These are phyloP conservation scores for Dinochytrium kinnereticum DNA, from an alignment of 371 early-diverging fungal genomes.

Conservation along the genomic window DNA sequence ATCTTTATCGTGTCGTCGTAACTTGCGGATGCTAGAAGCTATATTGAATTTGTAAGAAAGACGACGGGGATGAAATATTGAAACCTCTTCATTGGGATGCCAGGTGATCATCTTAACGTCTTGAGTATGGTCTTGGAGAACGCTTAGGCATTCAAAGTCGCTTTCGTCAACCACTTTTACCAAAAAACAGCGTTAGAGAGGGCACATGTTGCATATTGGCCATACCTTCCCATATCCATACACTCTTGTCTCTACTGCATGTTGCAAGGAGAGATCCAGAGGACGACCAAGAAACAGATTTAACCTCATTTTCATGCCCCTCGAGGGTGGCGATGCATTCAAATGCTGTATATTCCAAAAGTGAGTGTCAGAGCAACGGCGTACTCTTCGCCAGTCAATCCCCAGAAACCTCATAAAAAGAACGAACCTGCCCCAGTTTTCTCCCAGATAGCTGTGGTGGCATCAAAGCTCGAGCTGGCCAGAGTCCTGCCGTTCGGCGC, in stretches of 20 bases:
- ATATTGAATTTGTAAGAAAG: background rate
- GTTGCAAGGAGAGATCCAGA: constrained; percentile 87
- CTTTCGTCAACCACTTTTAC: constrained; percentile 64
- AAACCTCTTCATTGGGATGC: constrained; percentile 86
- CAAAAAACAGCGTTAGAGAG: too few species aligned
- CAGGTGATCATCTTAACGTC: constrained; percentile 95
- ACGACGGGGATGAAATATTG: constrained; percentile 3
- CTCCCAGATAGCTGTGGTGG: constrained; percentile 92
- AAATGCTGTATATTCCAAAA: constrained; percentile 58
- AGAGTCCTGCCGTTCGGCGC: constrained; percentile 75
- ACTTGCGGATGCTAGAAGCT: constrained; percentile 84
- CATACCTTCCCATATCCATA: constrained; percentile 97
- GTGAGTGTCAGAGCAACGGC: too few species aligned
- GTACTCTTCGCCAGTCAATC: too few species aligned
- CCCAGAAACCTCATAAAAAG: too few species aligned
- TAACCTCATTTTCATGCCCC: constrained; percentile 98
- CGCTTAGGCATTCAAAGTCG: constrained; percentile 94
- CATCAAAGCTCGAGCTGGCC: constrained; percentile 94
- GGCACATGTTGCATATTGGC: background rate
- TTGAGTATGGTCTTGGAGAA: constrained; percentile 94
- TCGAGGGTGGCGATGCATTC: constrained; percentile 94
- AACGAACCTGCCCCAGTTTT: constrained; percentile 51
- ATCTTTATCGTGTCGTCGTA: constrained; percentile 96
- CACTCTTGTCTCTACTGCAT: constrained; percentile 92
- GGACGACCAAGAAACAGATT: constrained; percentile 87